Evolutionary conservation across 495 filamentous ascomycete species (phyloP).

Genomic region (Penicillium lividum): DNA sequence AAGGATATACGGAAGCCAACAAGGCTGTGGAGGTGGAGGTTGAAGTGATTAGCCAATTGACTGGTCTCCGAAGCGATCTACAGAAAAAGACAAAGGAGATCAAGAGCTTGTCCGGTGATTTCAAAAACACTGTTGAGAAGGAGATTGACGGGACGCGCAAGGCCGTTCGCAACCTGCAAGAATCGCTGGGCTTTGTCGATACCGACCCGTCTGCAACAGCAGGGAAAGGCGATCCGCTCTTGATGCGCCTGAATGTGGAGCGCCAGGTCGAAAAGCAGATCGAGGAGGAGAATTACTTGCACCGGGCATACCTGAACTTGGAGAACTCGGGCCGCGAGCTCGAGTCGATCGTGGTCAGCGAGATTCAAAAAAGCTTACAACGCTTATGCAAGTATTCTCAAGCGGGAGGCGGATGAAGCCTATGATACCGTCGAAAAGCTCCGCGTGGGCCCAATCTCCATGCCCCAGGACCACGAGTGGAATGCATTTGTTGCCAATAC

Average conservation of each 20-base stretch:
- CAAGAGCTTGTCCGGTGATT: conserved; percentile 85
- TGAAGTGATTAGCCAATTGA: conserved; percentile 85
- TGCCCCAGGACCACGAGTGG: conserved; percentile 94
- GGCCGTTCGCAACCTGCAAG: conserved; percentile 75
- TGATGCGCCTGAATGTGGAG: conserved; percentile 81
- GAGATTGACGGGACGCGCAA: conserved; percentile 57
- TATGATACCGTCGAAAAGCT: conserved; percentile 79
- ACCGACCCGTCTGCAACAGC: conserved; percentile 70
- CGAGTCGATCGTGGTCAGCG: conserved; percentile 91
- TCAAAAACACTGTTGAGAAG: conserved; percentile 75
- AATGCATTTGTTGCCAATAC: conserved; percentile 77
- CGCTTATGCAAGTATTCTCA: conserved; percentile 84
- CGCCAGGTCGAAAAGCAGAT: conserved; percentile 87
- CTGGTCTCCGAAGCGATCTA: conserved; percentile 81
- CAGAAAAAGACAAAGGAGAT: conserved; percentile 98
- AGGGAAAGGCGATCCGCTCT: conserved; percentile 89
- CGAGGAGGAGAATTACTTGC: conserved; percentile 95
- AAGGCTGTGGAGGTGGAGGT: conserved; percentile 88
- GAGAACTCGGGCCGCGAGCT: conserved; percentile 93
- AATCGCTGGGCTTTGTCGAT: conserved; percentile 75
- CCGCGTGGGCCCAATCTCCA: conserved; percentile 77
- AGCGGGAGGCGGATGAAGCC: conserved; percentile 80
- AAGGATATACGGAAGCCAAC: conserved; percentile 76
- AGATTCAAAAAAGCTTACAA: conserved; percentile 98
- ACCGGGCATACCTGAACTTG: conserved; percentile 90